These are phyloP conservation scores for Amborella trichopoda DNA, from an alignment of 164 flowering plant genomes.

Conservation along the genomic window DNA sequence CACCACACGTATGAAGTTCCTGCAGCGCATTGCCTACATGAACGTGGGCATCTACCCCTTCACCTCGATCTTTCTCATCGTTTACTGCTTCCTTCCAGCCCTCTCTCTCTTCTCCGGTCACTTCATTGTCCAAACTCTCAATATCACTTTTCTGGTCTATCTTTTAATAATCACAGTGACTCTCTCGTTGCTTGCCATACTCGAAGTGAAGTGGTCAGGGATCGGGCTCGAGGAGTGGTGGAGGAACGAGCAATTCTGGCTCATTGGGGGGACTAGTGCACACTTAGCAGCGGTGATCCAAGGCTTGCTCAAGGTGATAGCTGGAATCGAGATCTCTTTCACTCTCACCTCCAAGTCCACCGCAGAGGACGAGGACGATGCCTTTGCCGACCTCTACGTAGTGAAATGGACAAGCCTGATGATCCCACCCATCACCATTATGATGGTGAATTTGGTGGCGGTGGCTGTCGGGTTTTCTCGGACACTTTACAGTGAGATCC, in stretches of 20 bases:
- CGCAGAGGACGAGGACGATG: constrained; percentile 51
- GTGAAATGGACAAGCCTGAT: constrained; percentile 62
- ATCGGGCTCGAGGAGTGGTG: constrained; percentile 67
- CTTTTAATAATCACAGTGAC: constrained; percentile 47
- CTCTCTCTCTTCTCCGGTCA: constrained; percentile 61
- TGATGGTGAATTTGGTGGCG: constrained; percentile 39
- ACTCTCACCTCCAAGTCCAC: constrained; percentile 52
- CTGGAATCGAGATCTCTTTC: constrained; percentile 70
- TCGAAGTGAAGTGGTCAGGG: constrained; percentile 73
- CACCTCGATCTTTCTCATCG: constrained; percentile 65
- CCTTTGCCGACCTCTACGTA: constrained; percentile 53
- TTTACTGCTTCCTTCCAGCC: constrained; percentile 81
- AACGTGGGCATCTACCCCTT: constrained; percentile 76
- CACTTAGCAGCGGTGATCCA: constrained; percentile 65
- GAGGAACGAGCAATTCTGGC: constrained; percentile 80
- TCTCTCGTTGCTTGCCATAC: constrained; percentile 38
- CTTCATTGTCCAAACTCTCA: constrained; percentile 53
- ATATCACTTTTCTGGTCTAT: constrained; percentile 48
- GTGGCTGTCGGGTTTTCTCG: constrained; percentile 40
- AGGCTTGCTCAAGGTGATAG: constrained; percentile 60
- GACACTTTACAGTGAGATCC: constrained; percentile 51
- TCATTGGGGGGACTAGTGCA: constrained; percentile 70
- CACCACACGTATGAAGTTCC: constrained; percentile 45
- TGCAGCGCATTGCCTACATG: constrained; percentile 62
- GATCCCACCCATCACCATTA: constrained; percentile 50